Percentiles rank a stretch among this genome's conserved stretches.
These are phyloP conservation scores for Teratosphaeria pseudoeucalypti DNA, from an alignment of 2,329 filamentous ascomycete genomes.

Conservation along the genomic window DNA sequence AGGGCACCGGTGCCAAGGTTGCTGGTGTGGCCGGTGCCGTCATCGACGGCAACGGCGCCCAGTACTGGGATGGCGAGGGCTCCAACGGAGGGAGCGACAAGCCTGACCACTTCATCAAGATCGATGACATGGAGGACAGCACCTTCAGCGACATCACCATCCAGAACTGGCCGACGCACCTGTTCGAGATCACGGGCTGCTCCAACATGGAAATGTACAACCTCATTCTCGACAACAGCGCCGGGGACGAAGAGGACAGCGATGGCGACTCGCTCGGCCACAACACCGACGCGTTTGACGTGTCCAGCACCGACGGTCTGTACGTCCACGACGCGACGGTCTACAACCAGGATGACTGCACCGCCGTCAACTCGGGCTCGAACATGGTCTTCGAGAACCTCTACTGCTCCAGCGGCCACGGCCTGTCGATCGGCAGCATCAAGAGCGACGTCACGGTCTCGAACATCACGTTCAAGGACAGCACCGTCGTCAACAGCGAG, in stretches of 20 bases:
- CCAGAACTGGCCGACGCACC: slow-evolving; percentile 32
- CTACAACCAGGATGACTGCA: slow-evolving; percentile 26
- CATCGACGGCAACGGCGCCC: slow-evolving; percentile 26
- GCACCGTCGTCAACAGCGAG: slow-evolving; percentile 1
- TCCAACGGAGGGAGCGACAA: slow-evolving; percentile 36
- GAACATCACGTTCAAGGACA: slow-evolving; percentile 5
- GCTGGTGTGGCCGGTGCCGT: slow-evolving; percentile 3
- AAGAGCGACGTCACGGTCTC: slow-evolving; percentile 5
- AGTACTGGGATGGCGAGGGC: slow-evolving; percentile 38
- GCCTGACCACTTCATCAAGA: slow-evolving; percentile 33
- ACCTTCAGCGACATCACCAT: slow-evolving; percentile 31
- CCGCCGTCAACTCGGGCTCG: not conserved
- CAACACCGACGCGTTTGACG: slow-evolving; percentile 29
- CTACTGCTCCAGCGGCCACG: slow-evolving; percentile 17
- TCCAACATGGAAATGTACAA: slow-evolving; percentile 27
- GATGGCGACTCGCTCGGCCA: slow-evolving; percentile 28
- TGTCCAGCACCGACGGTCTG: slow-evolving; percentile 22
- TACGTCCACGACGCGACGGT: slow-evolving; percentile 20
- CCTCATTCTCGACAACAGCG: slow-evolving; percentile 31
- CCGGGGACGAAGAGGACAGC: slow-evolving; percentile 28
- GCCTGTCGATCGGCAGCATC: slow-evolving; percentile 13
- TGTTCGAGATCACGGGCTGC: slow-evolving; percentile 28
- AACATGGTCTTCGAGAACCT: slow-evolving; percentile 16
- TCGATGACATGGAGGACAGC: slow-evolving; percentile 25
- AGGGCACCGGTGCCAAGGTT: slow-evolving; percentile 3